Evolutionary conservation across 2,329 filamentous ascomycete species (phyloP).

Genomic region (Aspergillus quadrilineatus): DNA sequence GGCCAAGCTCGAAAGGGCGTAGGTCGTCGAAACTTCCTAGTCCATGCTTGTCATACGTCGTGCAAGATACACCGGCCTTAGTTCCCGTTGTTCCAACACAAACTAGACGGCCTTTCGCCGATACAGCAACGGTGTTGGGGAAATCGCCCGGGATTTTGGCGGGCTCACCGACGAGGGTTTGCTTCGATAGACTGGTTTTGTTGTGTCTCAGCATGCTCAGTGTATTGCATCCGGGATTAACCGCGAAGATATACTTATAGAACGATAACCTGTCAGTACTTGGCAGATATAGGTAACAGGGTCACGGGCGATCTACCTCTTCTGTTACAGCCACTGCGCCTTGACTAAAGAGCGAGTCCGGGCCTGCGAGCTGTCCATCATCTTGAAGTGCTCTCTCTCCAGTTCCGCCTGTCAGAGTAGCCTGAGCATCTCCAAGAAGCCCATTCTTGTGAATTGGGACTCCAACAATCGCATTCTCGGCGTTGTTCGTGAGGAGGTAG

Average conservation of each 20-base stretch:
- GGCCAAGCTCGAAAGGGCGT: not conserved
- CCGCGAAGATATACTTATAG: not conserved
- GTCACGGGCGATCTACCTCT: not conserved
- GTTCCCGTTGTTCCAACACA: not conserved
- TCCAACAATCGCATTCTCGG: not conserved
- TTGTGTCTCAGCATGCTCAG: not conserved
- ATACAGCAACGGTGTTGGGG: not conserved
- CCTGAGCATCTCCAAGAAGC: not conserved
- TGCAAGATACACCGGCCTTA: not conserved
- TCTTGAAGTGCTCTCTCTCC: not conserved
- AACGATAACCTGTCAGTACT: not conserved
- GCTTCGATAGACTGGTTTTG: not conserved
- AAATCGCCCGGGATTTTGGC: conserved; percentile 1
- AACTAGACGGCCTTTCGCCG: not conserved
- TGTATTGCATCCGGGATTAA: conserved; percentile 1
- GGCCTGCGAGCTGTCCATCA: not conserved
- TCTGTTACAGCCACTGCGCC: not conserved
- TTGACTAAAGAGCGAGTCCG: conserved; percentile 1
- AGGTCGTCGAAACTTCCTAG: not conserved
- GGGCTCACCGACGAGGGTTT: not conserved
- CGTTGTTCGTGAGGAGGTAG: conserved; percentile 1
- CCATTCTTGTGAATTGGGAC: not conserved
- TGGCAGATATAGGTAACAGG: not conserved
- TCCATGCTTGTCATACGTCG: not conserved
- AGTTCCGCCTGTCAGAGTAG: not conserved